These are phyloP conservation scores for Fonsecaea nubica DNA, from an alignment of 2,329 filamentous ascomycete genomes.

Conservation along the genomic window DNA sequence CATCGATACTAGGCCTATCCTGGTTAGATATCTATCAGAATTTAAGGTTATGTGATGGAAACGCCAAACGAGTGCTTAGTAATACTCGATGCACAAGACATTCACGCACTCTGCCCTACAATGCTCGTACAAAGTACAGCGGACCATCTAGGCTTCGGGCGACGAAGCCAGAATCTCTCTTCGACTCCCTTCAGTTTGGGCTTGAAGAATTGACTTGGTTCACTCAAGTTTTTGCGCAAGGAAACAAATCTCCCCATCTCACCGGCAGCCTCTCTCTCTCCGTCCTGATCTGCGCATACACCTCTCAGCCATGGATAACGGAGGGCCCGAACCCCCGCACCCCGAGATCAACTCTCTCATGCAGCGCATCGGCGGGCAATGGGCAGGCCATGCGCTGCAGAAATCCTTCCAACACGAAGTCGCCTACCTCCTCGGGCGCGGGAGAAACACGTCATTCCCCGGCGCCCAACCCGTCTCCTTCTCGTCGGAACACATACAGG, in stretches of 20 bases:
- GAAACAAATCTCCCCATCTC: background rate
- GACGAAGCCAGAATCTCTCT: background rate
- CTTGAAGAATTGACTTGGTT: background rate
- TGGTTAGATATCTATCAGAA: background rate
- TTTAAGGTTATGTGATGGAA: background rate
- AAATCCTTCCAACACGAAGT: conserved; percentile 73
- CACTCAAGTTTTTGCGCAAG: background rate
- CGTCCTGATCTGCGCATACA: background rate
- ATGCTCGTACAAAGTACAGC: background rate
- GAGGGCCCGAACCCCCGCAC: background rate
- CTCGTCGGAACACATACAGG: conserved; percentile 77
- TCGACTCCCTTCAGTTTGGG: background rate
- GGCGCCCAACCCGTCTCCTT: conserved; percentile 96
- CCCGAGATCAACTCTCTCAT: conserved; percentile 30
- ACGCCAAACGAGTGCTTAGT: background rate
- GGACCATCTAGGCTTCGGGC: background rate
- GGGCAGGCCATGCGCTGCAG: conserved; percentile 63
- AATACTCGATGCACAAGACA: background rate
- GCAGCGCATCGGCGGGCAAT: conserved; percentile 59
- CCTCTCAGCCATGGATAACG: conserved; percentile 17
- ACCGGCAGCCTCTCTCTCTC: background rate
- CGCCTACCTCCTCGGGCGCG: conserved; percentile 73
- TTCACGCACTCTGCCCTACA: background rate
- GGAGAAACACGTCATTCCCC: conserved; percentile 68
- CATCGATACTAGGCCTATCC: background rate